Conservation (phyloP, 208 protist genomes). For the Leishmania amazonensis region DNA sequence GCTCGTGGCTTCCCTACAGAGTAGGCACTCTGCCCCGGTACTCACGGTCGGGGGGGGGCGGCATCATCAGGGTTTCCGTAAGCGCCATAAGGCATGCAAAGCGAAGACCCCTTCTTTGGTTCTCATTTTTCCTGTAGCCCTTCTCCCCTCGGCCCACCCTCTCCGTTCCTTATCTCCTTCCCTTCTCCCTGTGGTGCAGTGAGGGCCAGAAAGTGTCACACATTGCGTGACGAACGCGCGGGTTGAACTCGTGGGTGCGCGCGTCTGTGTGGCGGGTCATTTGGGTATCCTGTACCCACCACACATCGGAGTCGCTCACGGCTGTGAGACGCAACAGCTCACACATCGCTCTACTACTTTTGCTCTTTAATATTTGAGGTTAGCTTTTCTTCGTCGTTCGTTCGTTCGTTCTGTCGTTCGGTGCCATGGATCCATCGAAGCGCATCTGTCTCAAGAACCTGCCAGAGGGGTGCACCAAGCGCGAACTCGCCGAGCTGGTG, state of each 20-base stretch:
- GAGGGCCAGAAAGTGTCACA: not conserved
- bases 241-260: not conserved
- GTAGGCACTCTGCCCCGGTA: not conserved
- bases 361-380: not conserved
- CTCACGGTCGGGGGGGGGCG: not conserved
- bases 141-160: not conserved
- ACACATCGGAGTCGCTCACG: not conserved
- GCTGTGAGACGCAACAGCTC: not conserved
- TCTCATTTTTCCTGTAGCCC: too few species aligned
- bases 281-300: not conserved
- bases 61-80: not conserved
- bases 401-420: not conserved
- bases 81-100: not conserved
- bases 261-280: not conserved
- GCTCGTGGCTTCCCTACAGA: too few species aligned
- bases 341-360: conserved; percentile 1
- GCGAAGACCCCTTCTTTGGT: not conserved
- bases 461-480: conserved; percentile 77
- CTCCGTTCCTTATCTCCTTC: not conserved
- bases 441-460: conserved; percentile 88
- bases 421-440: conserved; percentile 83
- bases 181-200: not conserved
- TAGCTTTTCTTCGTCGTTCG: not conserved
- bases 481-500: conserved; percentile 83
- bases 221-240: not conserved